Evolutionary conservation across 176 grass and related monocot genomes (phyloP).

Genomic region (Musa schizocarpa): DNA sequence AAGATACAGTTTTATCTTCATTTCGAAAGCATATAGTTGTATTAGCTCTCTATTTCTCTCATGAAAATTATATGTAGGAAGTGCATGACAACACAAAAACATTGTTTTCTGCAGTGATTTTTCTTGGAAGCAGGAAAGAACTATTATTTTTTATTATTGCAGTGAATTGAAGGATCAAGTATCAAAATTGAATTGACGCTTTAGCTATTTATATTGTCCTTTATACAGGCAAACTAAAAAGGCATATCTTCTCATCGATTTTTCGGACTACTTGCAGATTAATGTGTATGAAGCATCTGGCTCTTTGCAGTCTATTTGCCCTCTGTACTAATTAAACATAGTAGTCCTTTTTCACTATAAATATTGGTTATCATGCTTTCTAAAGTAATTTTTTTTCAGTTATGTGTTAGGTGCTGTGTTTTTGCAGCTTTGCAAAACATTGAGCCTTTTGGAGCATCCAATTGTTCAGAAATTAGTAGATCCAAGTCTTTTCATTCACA

Average conservation of each 20-base stretch:
- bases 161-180: background rate
- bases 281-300: slow-evolving; percentile 58
- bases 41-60: no score
- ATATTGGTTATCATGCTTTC: background rate
- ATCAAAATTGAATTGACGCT: background rate
- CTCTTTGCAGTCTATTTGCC: background rate
- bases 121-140: no score
- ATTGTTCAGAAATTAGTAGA: slow-evolving; percentile 78
- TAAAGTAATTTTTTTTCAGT: slow-evolving; percentile 45
- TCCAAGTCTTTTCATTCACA: slow-evolving; percentile 94
- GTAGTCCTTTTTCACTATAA: no score
- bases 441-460: slow-evolving; percentile 60
- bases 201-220: slow-evolving; percentile 17
- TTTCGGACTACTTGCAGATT: slow-evolving; percentile 75
- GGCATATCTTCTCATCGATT: slow-evolving; percentile 90
- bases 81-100: no score
- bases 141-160: background rate
- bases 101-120: no score
- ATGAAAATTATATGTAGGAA: no score
- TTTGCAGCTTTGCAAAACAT: slow-evolving; percentile 78
- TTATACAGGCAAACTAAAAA: slow-evolving; percentile 70
- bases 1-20: no score
- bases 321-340: no score
- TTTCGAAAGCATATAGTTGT: no score
- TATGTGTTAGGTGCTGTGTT: slow-evolving; percentile 91